These are phyloP conservation scores for Camellia japonica DNA, from an alignment of 148 eudicot species.

Conservation along the genomic window DNA sequence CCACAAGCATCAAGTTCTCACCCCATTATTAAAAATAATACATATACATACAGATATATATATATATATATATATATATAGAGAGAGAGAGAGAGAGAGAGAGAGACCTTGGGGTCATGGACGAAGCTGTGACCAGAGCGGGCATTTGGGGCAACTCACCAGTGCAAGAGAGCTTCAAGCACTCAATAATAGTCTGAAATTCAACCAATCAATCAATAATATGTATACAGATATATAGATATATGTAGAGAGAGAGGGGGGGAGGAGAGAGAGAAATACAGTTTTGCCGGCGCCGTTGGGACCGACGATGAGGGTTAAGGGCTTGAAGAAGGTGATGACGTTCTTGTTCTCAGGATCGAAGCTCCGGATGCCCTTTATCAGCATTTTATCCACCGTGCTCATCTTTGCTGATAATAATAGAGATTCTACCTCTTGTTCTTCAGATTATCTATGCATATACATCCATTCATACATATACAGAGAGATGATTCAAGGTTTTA, in stretches of 20 bases:
- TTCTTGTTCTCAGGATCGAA: constrained; percentile 92
- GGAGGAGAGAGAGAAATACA: constrained; percentile 26
- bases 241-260: background rate
- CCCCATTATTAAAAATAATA: background rate
- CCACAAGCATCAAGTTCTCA: background rate
- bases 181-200: constrained; percentile 86
- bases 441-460: background rate
- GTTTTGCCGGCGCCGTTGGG: constrained; percentile 98
- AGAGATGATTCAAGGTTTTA: background rate
- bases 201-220: constrained; percentile 6
- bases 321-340: constrained; percentile 90
- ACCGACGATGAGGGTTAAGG: constrained; percentile 92
- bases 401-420: constrained; percentile 31
- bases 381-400: constrained; percentile 98
- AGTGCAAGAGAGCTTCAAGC: constrained; percentile 92
- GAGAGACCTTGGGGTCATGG: constrained; percentile 92
- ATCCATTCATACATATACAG: background rate
- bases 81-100: background rate
- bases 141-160: constrained; percentile 99
- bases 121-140: constrained; percentile 97
- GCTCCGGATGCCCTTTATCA: constrained; percentile 94
- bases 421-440: background rate
- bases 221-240: background rate
- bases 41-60: background rate
- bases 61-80: background rate